phyloP scores from a whole-genome alignment of 805 yeast genomes.

The Ogataea pini region DNA sequence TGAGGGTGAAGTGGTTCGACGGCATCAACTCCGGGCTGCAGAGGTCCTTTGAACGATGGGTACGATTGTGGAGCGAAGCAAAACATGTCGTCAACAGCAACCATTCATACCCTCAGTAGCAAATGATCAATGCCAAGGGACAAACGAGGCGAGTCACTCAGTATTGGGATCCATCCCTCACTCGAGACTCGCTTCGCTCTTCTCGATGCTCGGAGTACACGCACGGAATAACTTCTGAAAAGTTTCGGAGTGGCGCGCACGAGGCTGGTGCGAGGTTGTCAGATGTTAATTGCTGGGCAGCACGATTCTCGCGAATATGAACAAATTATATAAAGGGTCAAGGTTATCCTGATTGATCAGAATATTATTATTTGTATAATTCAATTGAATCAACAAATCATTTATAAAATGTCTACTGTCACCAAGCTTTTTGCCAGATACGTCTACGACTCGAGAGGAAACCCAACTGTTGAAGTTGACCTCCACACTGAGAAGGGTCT shows the following conservation, averaged over 20 bases:
- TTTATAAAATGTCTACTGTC: conserved; percentile 53
- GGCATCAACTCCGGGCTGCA: conserved; percentile 4
- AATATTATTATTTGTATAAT: neutral
- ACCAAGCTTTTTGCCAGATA: conserved; percentile 89
- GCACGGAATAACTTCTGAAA: conserved; percentile 1
- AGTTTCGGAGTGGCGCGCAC: conserved; percentile 7
- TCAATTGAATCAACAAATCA: neutral
- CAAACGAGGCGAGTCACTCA: too few species aligned
- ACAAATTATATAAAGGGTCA: conserved; percentile 2
- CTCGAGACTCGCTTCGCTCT: neutral
- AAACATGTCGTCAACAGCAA: too few species aligned
- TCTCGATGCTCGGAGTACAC: conserved; percentile 4
- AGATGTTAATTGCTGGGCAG: conserved; percentile 6
- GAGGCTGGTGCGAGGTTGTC: conserved; percentile 7
- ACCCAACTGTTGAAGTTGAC: conserved; percentile 99
- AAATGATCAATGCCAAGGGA: too few species aligned
- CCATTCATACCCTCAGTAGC: too few species aligned
- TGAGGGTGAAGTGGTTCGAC: conserved; percentile 3
- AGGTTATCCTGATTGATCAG: neutral
- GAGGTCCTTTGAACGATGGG: neutral
- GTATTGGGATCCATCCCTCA: neutral
- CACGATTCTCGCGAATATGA: neutral
- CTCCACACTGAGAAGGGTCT: conserved; percentile 87
- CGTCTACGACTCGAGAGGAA: conserved; percentile 99
- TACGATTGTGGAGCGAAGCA: neutral